Base-by-base conservation (phyloP, 2,329 filamentous ascomycete species). In the Dactylellina cionopaga region DNA sequence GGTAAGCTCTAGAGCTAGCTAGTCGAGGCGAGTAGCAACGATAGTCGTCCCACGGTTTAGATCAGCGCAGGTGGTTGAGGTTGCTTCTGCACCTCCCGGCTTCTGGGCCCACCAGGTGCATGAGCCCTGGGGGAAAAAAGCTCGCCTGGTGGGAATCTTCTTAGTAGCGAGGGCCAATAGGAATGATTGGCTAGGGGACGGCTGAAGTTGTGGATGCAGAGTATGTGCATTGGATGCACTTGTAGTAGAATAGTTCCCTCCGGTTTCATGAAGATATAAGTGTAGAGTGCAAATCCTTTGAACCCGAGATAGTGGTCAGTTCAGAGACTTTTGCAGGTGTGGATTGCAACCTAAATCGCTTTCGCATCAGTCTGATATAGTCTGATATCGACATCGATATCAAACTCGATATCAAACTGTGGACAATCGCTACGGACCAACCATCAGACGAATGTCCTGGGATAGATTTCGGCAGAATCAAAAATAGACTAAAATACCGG, bases 181-280 rank as follows among this genome's bases (percentile, higher is more conserved):
- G 66, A 58, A 46, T n/a, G 11, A 49, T 31, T 64, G 66, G 58
- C 66, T 71, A 63, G 64, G 49, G 58, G 54, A 71, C 66, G 66
- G 66, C 66, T 71, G 66, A 71, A 58, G 29, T 22, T 24, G 6
- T 27, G 15, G 25, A 24, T 49, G 54, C 49, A 25, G 10, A 15
- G 47, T 43, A 17, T 55, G 29, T 35, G 29, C 35, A 17, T n/a
- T 17, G 41, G 41, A 22, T 31, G 4, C n/a, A n/a, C n/a, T n/a
- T n/a, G n/a, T n/a, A n/a, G n/a, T n/a, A n/a, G n/a, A n/a, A n/a
- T n/a, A n/a, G n/a, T 27, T 29, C 39, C 13, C 29, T 25, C 41
- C 43, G 43, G 19, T 29, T 10, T 15, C 7, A n/a, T 5, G 15
- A 5, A 41, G 37, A 7, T 10, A 41, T 10, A 41, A 41, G 37